phyloP scores from a whole-genome alignment of 805 yeast species.

The Candida koratica region DNA sequence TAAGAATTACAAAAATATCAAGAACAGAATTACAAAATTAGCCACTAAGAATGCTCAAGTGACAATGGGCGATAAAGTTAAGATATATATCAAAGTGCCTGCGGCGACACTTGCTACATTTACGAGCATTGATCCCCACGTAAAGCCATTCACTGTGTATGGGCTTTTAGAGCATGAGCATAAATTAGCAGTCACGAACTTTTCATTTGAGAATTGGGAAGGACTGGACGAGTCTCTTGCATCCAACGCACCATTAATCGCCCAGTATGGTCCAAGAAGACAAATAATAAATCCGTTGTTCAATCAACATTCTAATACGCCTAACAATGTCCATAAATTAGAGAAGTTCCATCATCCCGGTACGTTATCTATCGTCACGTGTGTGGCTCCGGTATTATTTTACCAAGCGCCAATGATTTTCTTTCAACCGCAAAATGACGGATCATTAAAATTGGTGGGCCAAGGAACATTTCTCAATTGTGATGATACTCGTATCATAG shows the following conservation, averaged over 20 bases:
- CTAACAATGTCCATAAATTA: conserved; percentile 83
- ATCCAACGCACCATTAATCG: conserved; percentile 73
- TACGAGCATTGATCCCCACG: conserved; percentile 2
- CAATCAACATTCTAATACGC: conserved; percentile 69
- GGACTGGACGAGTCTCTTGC: conserved; percentile 82
- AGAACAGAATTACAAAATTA: conserved; percentile 63
- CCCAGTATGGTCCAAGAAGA: conserved; percentile 93
- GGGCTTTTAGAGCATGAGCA: conserved; percentile 83
- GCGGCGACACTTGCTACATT: neutral
- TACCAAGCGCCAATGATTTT: conserved; percentile 81
- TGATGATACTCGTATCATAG: conserved; percentile 79
- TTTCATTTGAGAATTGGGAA: conserved; percentile 83
- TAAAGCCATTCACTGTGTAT: conserved; percentile 58
- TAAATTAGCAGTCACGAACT: conserved; percentile 76
- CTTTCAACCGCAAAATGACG: conserved; percentile 56
- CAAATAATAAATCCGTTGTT: conserved; percentile 77
- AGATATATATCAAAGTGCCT: conserved; percentile 47
- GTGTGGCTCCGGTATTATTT: conserved; percentile 82
- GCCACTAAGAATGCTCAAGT: conserved; percentile 40
- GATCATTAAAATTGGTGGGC: conserved; percentile 67
- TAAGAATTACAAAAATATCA: conserved; percentile 71
- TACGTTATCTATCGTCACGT: conserved; percentile 65
- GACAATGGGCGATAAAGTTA: conserved; percentile 58
- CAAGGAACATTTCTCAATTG: conserved; percentile 86
- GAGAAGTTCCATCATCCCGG: conserved; percentile 84